Percentiles rank a stretch among this genome's conserved stretches.
These are phyloP conservation scores for Fusarium devonianum DNA, from an alignment of 2,329 filamentous ascomycete species.

Conservation along the genomic window DNA sequence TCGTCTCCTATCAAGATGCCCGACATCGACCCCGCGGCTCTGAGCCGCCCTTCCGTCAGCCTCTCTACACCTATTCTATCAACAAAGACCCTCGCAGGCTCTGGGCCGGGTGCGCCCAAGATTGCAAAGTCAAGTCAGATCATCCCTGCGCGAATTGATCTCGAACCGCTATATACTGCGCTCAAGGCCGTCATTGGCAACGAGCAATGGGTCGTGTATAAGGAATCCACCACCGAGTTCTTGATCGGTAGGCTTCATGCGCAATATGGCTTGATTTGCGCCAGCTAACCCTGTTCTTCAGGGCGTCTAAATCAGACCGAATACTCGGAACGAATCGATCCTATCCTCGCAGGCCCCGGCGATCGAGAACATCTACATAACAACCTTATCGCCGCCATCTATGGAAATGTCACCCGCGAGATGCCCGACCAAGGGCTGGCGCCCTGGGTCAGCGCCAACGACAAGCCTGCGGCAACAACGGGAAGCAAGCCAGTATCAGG, in stretches of 20 bases:
- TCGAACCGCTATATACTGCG: conserved; percentile 69
- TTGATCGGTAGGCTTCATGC: conserved; percentile 59
- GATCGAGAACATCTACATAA: conserved; percentile 72
- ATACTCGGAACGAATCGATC: conserved; percentile 65
- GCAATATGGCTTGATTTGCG: not conserved
- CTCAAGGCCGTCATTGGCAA: conserved; percentile 65
- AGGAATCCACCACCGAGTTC: conserved; percentile 68
- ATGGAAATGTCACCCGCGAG: conserved; percentile 73
- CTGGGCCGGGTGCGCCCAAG: conserved; percentile 58
- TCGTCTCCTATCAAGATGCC: conserved; percentile 58
- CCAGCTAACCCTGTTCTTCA: conserved; percentile 48
- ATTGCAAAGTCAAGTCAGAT: conserved; percentile 66
- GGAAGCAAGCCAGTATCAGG: conserved; percentile 69
- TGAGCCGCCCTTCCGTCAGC: conserved; percentile 67
- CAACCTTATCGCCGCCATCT: conserved; percentile 71
- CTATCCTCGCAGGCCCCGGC: conserved; percentile 65
- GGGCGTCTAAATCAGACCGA: conserved; percentile 70
- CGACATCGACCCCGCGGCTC: conserved; percentile 74
- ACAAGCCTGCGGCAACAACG: conserved; percentile 65
- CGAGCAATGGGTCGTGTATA: conserved; percentile 71
- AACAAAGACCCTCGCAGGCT: conserved; percentile 64
- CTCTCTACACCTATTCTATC: conserved; percentile 66
- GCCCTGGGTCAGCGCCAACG: conserved; percentile 75
- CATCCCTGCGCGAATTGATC: conserved; percentile 71
- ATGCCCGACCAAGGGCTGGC: conserved; percentile 73